These are phyloP conservation scores for Sarocladium brachiariae DNA, from an alignment of 2,329 filamentous ascomycete species.

Conservation along the genomic window DNA sequence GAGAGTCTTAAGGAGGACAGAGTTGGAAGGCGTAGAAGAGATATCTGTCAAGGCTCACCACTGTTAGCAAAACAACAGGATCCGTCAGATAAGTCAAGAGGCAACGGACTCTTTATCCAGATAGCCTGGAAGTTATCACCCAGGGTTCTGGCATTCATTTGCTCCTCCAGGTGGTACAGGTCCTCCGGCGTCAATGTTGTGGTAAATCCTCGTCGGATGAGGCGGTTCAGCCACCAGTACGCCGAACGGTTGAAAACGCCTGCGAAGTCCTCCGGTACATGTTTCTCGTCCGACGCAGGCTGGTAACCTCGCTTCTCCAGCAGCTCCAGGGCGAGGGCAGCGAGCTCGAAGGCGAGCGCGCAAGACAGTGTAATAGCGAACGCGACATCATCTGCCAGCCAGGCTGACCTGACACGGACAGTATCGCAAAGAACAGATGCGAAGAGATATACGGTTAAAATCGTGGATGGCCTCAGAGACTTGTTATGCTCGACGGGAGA, in stretches of 20 bases:
- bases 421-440: background rate
- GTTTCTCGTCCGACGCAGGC: constrained; percentile 15
- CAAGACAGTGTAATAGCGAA: background rate
- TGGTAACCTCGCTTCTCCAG: constrained; percentile 31
- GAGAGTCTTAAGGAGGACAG: constrained; percentile 16
- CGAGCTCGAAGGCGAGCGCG: background rate
- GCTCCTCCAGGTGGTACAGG: background rate
- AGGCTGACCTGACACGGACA: background rate
- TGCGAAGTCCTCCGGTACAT: background rate
- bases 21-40: constrained; percentile 18
- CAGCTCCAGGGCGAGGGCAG: constrained; percentile 23
- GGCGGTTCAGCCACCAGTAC: background rate
- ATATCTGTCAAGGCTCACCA: constrained; percentile 17
- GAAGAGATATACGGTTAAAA: background rate
- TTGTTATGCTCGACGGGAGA: background rate
- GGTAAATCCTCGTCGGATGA: background rate
- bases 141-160: background rate
- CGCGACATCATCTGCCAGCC: background rate
- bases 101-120: constrained; percentile 19
- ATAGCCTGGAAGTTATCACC: background rate
- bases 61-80: constrained; percentile 17
- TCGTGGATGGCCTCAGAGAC: background rate
- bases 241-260: background rate
- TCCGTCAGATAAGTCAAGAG: constrained; percentile 28
- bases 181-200: background rate